phyloP scores from a whole-genome alignment of 169 alveolate genomes.

The Pseudocohnilembus persalinus region DNA sequence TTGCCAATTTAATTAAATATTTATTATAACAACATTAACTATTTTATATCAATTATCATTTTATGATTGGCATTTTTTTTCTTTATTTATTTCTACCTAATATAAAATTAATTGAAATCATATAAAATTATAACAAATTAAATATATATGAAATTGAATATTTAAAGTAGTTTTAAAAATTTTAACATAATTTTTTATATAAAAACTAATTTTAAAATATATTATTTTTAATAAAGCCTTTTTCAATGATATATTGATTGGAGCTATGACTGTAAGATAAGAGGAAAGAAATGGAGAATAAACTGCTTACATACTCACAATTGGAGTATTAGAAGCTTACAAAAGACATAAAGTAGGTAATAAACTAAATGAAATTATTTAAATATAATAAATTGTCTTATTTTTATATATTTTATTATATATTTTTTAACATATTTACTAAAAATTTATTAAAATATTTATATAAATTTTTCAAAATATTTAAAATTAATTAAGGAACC shows the following conservation, averaged over 20 bases:
- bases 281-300: constrained; percentile 49
- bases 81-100: not conserved
- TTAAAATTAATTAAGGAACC: constrained; percentile 25
- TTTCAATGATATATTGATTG: constrained; percentile 69
- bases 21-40: no score
- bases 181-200: no score
- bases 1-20: no score
- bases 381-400: no score
- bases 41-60: not conserved
- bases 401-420: no score
- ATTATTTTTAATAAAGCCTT: constrained; percentile 52
- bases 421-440: no score
- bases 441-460: no score
- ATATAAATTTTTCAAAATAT: no score
- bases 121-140: no score
- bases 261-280: constrained; percentile 72
- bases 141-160: no score
- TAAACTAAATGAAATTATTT: not conserved
- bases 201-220: no score
- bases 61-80: not conserved
- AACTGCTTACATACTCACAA: constrained; percentile 71
- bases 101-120: not conserved
- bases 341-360: constrained; percentile 67
- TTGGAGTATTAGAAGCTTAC: constrained; percentile 74
- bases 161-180: no score